A percentile compares a stretch with the other conserved stretches of the same genome.
Conservation (phyloP, 2,329 filamentous ascomycete genomes). For the Aspergillus fumigatiaffinis region DNA sequence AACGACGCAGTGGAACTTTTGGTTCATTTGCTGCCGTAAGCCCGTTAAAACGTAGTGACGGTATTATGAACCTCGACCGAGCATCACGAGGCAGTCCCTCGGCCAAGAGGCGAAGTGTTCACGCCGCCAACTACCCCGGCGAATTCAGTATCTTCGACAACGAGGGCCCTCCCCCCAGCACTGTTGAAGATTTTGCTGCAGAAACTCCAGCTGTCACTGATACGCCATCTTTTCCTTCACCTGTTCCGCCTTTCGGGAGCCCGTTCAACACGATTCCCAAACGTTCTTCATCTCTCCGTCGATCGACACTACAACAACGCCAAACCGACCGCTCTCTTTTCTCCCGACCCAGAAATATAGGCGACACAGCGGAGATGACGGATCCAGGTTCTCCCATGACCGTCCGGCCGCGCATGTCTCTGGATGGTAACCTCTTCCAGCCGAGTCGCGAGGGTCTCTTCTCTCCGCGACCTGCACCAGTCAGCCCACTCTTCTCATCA, state of each 20-base stretch:
- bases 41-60: conserved; percentile 87
- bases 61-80: conserved; percentile 81
- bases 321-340: conserved; percentile 63
- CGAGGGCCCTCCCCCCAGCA: conserved; percentile 21
- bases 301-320: conserved; percentile 83
- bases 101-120: conserved; percentile 83
- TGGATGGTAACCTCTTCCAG: conserved; percentile 69
- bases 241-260: conserved; percentile 38
- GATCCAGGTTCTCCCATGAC: conserved; percentile 55
- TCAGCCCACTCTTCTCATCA: conserved; percentile 39
- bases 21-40: conserved; percentile 60
- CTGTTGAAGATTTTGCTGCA: conserved; percentile 24
- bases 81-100: conserved; percentile 76
- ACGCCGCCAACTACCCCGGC: conserved; percentile 62
- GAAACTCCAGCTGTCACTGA: conserved; percentile 26
- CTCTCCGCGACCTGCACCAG: conserved; percentile 56
- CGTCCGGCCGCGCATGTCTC: conserved; percentile 66
- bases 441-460: conserved; percentile 63
- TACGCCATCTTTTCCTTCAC: conserved; percentile 21
- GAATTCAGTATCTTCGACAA: conserved; percentile 75
- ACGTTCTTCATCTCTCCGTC: conserved; percentile 72
- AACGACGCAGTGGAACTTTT: conserved; percentile 45
- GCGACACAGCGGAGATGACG: conserved; percentile 48
- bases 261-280: conserved; percentile 58
- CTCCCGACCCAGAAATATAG: conserved; percentile 30